Evolutionary conservation across 2,329 filamentous ascomycete species (phyloP).

Genomic region (Colletotrichum plurivorum): DNA sequence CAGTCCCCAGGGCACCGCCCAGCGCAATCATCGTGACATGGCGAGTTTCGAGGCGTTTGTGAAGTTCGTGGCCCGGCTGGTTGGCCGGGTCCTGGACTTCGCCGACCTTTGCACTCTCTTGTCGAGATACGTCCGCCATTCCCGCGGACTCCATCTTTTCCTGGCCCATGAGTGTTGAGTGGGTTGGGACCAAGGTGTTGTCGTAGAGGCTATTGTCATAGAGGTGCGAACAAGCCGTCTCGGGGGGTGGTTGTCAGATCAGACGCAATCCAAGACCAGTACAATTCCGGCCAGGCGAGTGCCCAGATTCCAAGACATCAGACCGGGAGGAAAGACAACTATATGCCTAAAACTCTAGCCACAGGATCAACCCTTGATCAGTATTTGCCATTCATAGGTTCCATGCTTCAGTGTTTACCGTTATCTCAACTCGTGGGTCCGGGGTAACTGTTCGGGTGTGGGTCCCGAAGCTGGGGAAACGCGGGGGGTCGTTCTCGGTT

Average conservation of each 20-base stretch:
- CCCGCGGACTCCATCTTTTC: slow-evolving; percentile 17
- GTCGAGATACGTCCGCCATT: neutral
- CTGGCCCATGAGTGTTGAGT: slow-evolving; percentile 6
- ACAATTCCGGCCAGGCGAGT: neutral
- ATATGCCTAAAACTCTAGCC: neutral
- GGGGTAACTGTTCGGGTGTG: slow-evolving; percentile 21
- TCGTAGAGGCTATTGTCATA: too few relatives aligned
- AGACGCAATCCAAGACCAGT: neutral
- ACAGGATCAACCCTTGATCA: too few relatives aligned
- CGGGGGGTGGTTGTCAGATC: too few relatives aligned
- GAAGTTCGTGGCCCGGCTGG: slow-evolving; percentile 24
- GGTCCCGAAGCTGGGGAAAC: slow-evolving; percentile 18
- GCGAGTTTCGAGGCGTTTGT: slow-evolving; percentile 45
- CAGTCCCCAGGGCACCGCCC: slow-evolving; percentile 54
- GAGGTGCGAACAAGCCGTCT: too few relatives aligned
- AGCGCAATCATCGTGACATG: slow-evolving; percentile 56
- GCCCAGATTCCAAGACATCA: neutral
- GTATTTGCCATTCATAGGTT: too few relatives aligned
- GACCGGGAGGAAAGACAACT: neutral
- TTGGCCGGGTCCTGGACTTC: slow-evolving; percentile 17
- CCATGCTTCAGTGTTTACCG: slow-evolving; percentile 14
- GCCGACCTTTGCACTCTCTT: slow-evolving; percentile 25
- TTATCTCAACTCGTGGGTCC: slow-evolving; percentile 25
- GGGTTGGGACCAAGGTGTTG: too few relatives aligned
- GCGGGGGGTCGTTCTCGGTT: slow-evolving; percentile 21